Percentiles rank a stretch among this genome's conserved stretches.
Evolutionary conservation across 306 rosid genomes (phyloP).

Genomic region (Neltuma alba): DNA sequence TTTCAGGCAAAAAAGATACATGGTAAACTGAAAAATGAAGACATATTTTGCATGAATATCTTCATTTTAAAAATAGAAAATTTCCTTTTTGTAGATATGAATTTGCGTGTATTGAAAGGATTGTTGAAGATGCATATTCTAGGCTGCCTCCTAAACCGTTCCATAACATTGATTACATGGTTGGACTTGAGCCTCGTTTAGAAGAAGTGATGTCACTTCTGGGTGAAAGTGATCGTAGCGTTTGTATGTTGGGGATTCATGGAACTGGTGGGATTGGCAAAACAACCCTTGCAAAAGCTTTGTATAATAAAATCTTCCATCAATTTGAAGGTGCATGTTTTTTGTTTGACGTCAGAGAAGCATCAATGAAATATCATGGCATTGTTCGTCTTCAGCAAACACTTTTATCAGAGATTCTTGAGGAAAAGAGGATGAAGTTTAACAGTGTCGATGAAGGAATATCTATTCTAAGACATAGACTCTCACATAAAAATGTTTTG

Average conservation of each 20-base stretch:
- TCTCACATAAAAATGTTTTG: too few relatives aligned
- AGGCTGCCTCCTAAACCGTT: not conserved
- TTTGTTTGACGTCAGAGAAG: not conserved
- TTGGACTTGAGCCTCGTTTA: not conserved
- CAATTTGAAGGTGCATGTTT: not conserved
- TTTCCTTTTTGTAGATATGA: not conserved
- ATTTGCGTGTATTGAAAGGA: not conserved
- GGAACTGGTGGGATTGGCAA: not conserved
- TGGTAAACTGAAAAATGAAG: too few relatives aligned
- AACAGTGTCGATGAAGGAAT: not conserved
- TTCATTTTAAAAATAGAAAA: not conserved
- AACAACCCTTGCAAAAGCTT: too few relatives aligned
- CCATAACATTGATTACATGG: not conserved
- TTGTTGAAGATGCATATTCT: not conserved
- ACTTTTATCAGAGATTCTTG: not conserved
- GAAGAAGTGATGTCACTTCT: not conserved
- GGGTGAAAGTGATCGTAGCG: too few relatives aligned
- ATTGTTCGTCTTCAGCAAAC: not conserved
- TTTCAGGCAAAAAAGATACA: too few relatives aligned
- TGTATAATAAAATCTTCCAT: too few relatives aligned
- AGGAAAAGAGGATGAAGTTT: not conserved
- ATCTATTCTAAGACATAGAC: not conserved
- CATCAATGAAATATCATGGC: not conserved
- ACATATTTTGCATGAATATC: too few relatives aligned
- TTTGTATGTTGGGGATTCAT: not conserved